These are phyloP conservation scores for Colletotrichum spaethianum DNA, from an alignment of 2,329 filamentous ascomycete genomes.

Conservation along the genomic window DNA sequence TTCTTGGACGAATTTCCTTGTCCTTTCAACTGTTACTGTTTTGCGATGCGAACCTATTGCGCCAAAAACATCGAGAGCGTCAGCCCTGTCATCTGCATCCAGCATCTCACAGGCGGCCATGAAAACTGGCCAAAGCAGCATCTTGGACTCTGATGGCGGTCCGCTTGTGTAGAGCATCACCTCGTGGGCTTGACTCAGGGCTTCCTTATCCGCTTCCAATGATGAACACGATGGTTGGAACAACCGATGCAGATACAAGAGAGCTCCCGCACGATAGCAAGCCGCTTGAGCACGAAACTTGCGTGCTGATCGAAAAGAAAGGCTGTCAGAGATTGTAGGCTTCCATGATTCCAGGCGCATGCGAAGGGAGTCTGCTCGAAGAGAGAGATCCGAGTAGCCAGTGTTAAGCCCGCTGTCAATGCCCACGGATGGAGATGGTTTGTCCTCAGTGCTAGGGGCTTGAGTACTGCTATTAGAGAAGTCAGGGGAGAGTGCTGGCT, in stretches of 20 bases:
- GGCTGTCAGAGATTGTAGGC: constrained; percentile 42
- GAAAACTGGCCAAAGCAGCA: constrained; percentile 50
- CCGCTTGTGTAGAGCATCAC: constrained; percentile 46
- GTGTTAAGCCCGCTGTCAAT: constrained; percentile 7
- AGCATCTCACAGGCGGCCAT: constrained; percentile 48
- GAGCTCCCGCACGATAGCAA: constrained; percentile 45
- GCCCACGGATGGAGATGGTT: background rate
- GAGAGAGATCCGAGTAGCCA: constrained; percentile 13
- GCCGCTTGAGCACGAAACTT: constrained; percentile 49
- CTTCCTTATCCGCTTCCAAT: constrained; percentile 43
- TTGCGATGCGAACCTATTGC: constrained; percentile 45
- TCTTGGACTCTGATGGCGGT: constrained; percentile 46
- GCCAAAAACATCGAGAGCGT: constrained; percentile 45
- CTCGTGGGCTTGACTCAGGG: constrained; percentile 47
- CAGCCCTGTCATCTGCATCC: constrained; percentile 44
- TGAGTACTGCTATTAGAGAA: background rate
- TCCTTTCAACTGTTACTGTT: constrained; percentile 47
- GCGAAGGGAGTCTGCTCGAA: constrained; percentile 43
- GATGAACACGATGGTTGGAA: constrained; percentile 44
- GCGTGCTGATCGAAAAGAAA: constrained; percentile 46
- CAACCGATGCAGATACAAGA: constrained; percentile 48
- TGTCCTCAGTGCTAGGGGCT: background rate
- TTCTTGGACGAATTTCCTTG: constrained; percentile 46
- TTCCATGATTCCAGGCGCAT: constrained; percentile 45
- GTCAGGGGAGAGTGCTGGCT: background rate